These are phyloP conservation scores for Limtongia smithiae DNA, from an alignment of 805 yeast genomes.

Conservation along the genomic window DNA sequence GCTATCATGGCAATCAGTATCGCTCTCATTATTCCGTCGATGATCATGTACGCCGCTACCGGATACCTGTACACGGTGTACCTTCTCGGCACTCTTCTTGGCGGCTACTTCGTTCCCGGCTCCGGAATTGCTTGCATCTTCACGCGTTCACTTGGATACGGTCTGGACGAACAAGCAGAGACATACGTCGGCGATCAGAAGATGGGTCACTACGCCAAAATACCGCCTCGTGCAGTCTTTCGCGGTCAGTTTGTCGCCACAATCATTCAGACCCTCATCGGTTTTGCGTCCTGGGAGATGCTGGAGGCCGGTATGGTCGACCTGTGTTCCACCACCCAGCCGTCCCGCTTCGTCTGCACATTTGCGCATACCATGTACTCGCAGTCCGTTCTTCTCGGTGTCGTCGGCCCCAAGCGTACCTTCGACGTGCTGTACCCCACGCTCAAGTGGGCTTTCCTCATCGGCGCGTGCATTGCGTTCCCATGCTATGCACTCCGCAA, in stretches of 20 bases:
- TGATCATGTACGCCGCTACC: conserved; percentile 59
- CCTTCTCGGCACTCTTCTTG: conserved; percentile 59
- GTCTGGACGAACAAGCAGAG: conserved; percentile 53
- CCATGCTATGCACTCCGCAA: conserved; percentile 38
- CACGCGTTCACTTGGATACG: conserved; percentile 57
- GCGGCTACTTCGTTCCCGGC: conserved; percentile 63
- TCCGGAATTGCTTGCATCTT: conserved; percentile 60
- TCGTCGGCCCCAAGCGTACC: conserved; percentile 59
- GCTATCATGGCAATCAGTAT: conserved; percentile 53
- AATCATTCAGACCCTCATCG: conserved; percentile 42
- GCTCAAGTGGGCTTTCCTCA: conserved; percentile 54
- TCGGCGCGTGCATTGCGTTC: conserved; percentile 52
- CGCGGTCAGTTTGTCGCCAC: conserved; percentile 49
- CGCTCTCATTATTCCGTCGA: conserved; percentile 57
- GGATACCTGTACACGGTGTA: conserved; percentile 58
- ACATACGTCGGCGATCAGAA: conserved; percentile 56
- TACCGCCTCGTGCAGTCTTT: conserved; percentile 61
- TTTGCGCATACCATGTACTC: conserved; percentile 47
- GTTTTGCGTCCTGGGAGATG: conserved; percentile 45
- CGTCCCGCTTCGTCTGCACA: conserved; percentile 48
- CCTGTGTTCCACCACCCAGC: conserved; percentile 46
- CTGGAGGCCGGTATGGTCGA: conserved; percentile 34
- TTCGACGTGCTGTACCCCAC: conserved; percentile 52
- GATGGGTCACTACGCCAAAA: conserved; percentile 60
- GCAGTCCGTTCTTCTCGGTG: conserved; percentile 61